Evolutionary conservation across 176 grass and related monocot genomes (phyloP).

Genomic region (Poa pratensis): DNA sequence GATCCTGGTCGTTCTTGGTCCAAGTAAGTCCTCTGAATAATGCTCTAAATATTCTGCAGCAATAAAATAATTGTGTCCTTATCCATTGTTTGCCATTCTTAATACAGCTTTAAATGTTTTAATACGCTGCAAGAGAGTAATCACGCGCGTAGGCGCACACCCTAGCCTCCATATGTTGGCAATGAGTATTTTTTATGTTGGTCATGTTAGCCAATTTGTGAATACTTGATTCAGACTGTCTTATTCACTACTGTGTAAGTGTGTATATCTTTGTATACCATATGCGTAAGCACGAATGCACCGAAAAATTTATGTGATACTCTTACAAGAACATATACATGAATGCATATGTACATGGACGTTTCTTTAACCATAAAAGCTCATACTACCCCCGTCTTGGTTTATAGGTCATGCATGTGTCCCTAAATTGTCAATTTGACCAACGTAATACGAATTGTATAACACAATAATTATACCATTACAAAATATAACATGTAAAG

Average conservation of each 20-base stretch:
- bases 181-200: background rate
- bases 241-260: background rate
- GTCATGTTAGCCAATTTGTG: background rate
- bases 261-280: constrained; percentile 19
- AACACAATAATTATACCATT: too few relatives aligned
- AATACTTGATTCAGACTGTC: background rate
- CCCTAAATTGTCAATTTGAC: too few relatives aligned
- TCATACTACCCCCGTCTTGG: background rate
- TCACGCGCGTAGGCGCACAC: background rate
- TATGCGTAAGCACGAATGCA: background rate
- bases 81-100: background rate
- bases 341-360: background rate
- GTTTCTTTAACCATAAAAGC: background rate
- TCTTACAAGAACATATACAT: background rate
- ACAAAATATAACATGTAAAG: too few relatives aligned
- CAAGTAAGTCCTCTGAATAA: constrained; percentile 63
- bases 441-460: too few relatives aligned
- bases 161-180: background rate
- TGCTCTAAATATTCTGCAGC: constrained; percentile 9
- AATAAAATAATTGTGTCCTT: constrained; percentile 3
- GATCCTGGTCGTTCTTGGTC: constrained; percentile 54
- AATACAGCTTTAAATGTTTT: constrained; percentile 1
- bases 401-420: too few relatives aligned
- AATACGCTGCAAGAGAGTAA: background rate
- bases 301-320: too few relatives aligned